A percentile compares a stretch with the other conserved stretches of the same genome.
phyloP scores from a whole-genome alignment of 305 asterid species.

The Solanum hybrid region DNA sequence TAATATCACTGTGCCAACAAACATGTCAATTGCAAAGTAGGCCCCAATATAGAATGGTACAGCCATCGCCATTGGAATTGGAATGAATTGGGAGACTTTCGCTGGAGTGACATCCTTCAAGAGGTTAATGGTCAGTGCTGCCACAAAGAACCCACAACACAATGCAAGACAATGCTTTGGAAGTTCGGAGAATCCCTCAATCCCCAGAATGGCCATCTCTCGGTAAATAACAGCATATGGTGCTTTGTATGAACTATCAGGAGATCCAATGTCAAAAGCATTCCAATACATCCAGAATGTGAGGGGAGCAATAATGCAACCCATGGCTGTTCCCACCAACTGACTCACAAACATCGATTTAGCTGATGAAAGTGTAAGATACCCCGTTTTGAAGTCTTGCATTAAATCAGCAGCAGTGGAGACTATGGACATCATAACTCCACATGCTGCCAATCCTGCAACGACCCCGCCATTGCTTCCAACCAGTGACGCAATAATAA shows the following conservation, averaged over 20 bases:
- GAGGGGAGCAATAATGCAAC: constrained; percentile 87
- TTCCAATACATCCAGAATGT: constrained; percentile 92
- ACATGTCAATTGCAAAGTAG: constrained; percentile 94
- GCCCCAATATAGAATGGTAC: constrained; percentile 95
- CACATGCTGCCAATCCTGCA: constrained; percentile 90
- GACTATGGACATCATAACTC: constrained; percentile 95
- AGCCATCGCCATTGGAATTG: constrained; percentile 96
- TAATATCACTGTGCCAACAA: constrained; percentile 77
- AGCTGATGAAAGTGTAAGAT: constrained; percentile 80
- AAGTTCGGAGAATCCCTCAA: constrained; percentile 87
- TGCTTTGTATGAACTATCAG: constrained; percentile 88
- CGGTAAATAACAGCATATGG: constrained; percentile 84
- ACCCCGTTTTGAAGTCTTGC: constrained; percentile 93
- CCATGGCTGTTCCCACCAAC: constrained; percentile 89
- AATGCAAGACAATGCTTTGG: constrained; percentile 80
- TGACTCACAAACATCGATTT: constrained; percentile 95
- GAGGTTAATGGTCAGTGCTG: constrained; percentile 62
- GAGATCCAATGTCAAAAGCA: constrained; percentile 86
- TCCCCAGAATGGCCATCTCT: constrained; percentile 94
- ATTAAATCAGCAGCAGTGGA: constrained; percentile 92
- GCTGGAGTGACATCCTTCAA: constrained; percentile 58
- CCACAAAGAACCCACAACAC: constrained; percentile 64
- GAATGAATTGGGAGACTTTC: constrained; percentile 56
- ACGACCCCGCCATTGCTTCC: constrained; percentile 82
- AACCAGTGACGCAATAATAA: constrained; percentile 70